Percentiles rank a stretch among this genome's conserved stretches.
These are phyloP conservation scores for Kuraishia capsulata DNA, from an alignment of 805 yeast species.

Conservation along the genomic window DNA sequence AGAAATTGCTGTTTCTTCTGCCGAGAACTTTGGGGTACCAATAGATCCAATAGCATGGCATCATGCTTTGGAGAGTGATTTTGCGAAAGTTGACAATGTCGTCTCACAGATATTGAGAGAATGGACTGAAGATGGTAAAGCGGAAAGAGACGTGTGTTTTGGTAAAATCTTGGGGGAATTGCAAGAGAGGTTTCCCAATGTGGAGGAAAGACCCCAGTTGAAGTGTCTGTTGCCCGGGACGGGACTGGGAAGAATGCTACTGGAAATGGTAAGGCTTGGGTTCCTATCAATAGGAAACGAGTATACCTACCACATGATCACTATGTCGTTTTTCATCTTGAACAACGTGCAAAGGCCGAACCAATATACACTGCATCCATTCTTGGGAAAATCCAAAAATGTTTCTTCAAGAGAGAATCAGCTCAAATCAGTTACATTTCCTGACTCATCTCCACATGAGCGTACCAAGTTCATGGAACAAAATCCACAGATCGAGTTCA, in stretches of 20 bases:
- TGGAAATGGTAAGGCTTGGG: slow-evolving; percentile 45
- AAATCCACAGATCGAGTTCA: slow-evolving; percentile 31
- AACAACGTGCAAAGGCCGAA: slow-evolving; percentile 34
- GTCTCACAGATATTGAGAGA: slow-evolving; percentile 52
- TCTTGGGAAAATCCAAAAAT: slow-evolving; percentile 42
- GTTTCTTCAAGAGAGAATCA: slow-evolving; percentile 35
- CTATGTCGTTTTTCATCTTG: slow-evolving; percentile 43
- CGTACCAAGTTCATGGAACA: slow-evolving; percentile 22
- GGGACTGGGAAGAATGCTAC: slow-evolving; percentile 51
- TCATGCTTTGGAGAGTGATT: slow-evolving; percentile 30
- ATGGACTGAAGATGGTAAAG: slow-evolving; percentile 46
- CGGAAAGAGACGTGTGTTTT: slow-evolving; percentile 33
- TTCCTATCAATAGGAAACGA: slow-evolving; percentile 63
- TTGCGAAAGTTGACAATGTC: slow-evolving; percentile 47
- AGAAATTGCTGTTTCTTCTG: slow-evolving; percentile 30
- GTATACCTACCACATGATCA: slow-evolving; percentile 54
- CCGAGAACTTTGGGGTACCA: slow-evolving; percentile 41
- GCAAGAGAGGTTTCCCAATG: slow-evolving; percentile 26
- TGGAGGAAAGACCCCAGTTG: slow-evolving; percentile 24
- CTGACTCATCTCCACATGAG: slow-evolving; percentile 39
- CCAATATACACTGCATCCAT: slow-evolving; percentile 40
- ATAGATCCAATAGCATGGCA: slow-evolving; percentile 27
- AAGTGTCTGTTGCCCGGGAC: slow-evolving; percentile 54
- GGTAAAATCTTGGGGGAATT: slow-evolving; percentile 27
- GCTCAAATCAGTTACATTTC: slow-evolving; percentile 39